phyloP scores from a whole-genome alignment of 257 asterid species.

The Fraxinus excelsior region DNA sequence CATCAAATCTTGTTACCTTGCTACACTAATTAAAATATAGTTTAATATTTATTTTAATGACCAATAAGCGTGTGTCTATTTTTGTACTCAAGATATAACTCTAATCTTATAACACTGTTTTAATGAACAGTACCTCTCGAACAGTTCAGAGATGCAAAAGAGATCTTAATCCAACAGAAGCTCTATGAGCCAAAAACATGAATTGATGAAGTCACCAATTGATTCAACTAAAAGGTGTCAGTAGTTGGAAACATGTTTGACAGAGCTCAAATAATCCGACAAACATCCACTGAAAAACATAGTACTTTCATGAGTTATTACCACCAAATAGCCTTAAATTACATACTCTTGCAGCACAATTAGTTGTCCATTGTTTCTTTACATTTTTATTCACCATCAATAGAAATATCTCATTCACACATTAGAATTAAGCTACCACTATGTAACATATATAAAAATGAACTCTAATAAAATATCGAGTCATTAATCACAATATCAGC shows the following conservation, averaged over 20 bases:
- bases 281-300: background rate
- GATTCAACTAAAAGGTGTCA: background rate
- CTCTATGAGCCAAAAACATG: background rate
- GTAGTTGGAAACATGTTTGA: constrained; percentile 1
- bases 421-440: background rate
- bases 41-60: background rate
- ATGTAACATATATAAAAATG: background rate
- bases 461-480: background rate
- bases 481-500: background rate
- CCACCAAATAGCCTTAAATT: background rate
- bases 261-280: constrained; percentile 10
- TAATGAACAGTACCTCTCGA: background rate
- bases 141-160: background rate
- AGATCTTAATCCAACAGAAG: background rate
- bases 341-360: constrained; percentile 7
- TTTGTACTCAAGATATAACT: background rate
- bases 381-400: background rate
- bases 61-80: background rate
- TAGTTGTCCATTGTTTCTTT: background rate
- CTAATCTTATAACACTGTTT: background rate
- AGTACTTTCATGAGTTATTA: constrained; percentile 1
- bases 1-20: background rate
- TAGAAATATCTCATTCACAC: background rate
- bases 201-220: background rate
- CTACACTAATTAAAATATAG: background rate